Conservation (phyloP, 805 yeast genomes). For the Cyberlindnera japonica region DNA sequence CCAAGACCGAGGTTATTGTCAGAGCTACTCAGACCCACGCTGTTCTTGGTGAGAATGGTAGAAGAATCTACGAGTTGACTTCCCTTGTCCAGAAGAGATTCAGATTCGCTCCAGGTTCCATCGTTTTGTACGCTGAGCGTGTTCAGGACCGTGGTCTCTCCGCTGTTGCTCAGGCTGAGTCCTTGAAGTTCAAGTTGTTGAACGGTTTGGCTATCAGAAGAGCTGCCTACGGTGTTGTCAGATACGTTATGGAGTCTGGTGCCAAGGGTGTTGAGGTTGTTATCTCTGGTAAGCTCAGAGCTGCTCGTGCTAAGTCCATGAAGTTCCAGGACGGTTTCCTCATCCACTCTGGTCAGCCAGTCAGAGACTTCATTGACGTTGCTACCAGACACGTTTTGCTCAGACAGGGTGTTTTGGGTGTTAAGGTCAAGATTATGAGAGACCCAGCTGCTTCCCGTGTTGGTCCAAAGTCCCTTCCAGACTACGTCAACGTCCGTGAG, state of each 20-base stretch:
- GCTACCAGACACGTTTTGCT: slow-evolving; percentile 99
- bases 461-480: slow-evolving; percentile 94
- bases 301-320: slow-evolving; percentile 99
- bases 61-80: slow-evolving; percentile 98
- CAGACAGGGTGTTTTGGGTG: slow-evolving; percentile 99
- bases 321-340: slow-evolving; percentile 99
- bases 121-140: slow-evolving; percentile 96
- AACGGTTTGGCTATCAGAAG: slow-evolving; percentile 99
- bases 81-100: slow-evolving; percentile 98
- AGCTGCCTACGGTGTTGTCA: slow-evolving; percentile 99
- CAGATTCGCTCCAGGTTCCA: slow-evolving; percentile 90
- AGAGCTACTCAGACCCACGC: slow-evolving; percentile 99
- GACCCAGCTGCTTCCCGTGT: slow-evolving; percentile 85
- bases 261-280: slow-evolving; percentile 99
- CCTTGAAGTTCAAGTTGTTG: slow-evolving; percentile 95
- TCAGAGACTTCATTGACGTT: slow-evolving; percentile 94
- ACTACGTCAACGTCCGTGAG: slow-evolving; percentile 85
- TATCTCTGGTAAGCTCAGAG: slow-evolving; percentile 98
- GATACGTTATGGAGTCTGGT: slow-evolving; percentile 99
- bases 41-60: slow-evolving; percentile 99
- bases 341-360: slow-evolving; percentile 99
- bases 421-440: slow-evolving; percentile 99
- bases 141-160: slow-evolving; percentile 99
- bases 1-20: slow-evolving; percentile 97
- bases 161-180: slow-evolving; percentile 99